These are phyloP conservation scores for Phellopilus nigrolimitatus DNA, from an alignment of 1,284 basidiomycete species.

Conservation along the genomic window DNA sequence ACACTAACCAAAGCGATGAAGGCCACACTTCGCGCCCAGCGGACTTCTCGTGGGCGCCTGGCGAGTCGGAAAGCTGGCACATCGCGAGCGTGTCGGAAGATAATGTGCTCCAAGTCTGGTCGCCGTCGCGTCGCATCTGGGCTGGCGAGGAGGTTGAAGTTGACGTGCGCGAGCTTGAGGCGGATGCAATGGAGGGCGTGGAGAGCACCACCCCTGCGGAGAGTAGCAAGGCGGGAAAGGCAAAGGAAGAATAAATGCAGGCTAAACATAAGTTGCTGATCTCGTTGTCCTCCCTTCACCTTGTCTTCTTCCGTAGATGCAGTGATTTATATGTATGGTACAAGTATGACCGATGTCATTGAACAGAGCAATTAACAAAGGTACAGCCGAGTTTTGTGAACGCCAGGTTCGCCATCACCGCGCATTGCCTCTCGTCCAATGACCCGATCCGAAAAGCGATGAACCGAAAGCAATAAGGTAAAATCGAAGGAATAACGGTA, in stretches of 20 bases:
- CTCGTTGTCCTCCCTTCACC: no score
- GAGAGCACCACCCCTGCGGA: constrained; percentile 37
- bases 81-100: constrained; percentile 78
- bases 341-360: background rate
- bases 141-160: constrained; percentile 76
- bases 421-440: background rate
- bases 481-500: background rate
- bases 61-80: constrained; percentile 71
- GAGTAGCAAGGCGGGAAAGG: constrained; percentile 1
- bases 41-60: constrained; percentile 83
- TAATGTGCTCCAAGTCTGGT: constrained; percentile 86
- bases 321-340: background rate
- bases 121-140: constrained; percentile 84
- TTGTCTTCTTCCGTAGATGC: no score
- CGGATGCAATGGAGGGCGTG: constrained; percentile 69
- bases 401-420: background rate
- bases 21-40: constrained; percentile 79
- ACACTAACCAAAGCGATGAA: no score
- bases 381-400: constrained; percentile 1
- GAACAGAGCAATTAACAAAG: background rate
- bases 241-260: constrained; percentile 7
- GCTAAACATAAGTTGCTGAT: no score
- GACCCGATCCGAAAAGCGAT: background rate
- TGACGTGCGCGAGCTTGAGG: constrained; percentile 74
- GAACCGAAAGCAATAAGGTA: background rate